These are phyloP conservation scores for Incumbomyces lentus DNA, from an alignment of 2,329 filamentous ascomycete species.

Conservation along the genomic window DNA sequence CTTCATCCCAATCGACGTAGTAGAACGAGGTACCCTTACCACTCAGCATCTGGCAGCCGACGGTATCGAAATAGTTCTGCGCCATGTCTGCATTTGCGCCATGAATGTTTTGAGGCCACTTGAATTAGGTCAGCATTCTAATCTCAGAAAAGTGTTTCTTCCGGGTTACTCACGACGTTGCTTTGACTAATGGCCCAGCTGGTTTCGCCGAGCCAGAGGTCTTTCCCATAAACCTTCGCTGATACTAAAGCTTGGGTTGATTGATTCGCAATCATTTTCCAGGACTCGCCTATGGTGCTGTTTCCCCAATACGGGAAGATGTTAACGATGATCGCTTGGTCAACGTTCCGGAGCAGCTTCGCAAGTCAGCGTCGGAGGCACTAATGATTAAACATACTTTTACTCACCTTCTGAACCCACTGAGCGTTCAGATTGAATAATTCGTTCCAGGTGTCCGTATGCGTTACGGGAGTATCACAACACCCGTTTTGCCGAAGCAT, in stretches of 20 bases:
- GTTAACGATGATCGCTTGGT: conserved; percentile 1
- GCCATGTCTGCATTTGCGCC: neutral
- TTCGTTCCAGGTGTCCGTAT: conserved; percentile 6
- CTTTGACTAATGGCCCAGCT: conserved; percentile 4
- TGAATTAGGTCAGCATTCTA: neutral
- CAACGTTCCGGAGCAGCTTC: neutral
- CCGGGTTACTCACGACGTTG: too few relatives aligned
- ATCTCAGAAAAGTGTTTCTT: too few relatives aligned
- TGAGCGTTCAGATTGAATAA: neutral
- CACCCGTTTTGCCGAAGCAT: neutral
- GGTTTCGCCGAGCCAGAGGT: conserved; percentile 10
- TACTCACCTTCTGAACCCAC: neutral
- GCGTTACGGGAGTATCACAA: conserved; percentile 1
- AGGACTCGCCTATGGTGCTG: neutral
- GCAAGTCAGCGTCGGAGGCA: too few relatives aligned
- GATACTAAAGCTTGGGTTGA: neutral
- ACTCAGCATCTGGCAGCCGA: conserved; percentile 10
- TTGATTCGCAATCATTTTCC: neutral
- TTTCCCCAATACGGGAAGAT: conserved; percentile 7
- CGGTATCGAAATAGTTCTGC: conserved; percentile 5
- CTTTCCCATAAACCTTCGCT: neutral
- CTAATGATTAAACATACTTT: too few relatives aligned
- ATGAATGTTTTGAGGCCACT: neutral
- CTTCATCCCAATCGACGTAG: conserved; percentile 56
- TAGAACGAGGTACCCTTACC: conserved; percentile 63